Base-by-base conservation (phyloP, 1,284 basidiomycete genomes). In the Ustilago cynodontis region DNA sequence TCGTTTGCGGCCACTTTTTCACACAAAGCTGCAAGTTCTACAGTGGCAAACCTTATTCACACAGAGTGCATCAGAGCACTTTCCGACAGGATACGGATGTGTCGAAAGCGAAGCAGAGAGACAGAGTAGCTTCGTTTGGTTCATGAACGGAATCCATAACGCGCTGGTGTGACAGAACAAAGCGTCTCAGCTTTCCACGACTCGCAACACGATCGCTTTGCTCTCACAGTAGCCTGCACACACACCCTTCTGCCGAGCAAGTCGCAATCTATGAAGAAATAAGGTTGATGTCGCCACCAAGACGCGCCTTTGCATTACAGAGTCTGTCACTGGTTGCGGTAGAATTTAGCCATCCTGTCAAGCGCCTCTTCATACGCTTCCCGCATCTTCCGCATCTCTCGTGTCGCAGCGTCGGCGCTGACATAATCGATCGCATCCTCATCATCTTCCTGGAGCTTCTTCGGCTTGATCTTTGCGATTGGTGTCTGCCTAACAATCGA, bases 361-460 rank as follows among this genome's bases (percentile, higher is more conserved):
- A 81, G 77, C 2, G 80, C 78, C 51, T 71, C 72, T 20, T 76
- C 74, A 61, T 81, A 81, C 22, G 58, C 53, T 18, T 60, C 60
- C 16, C 60, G 41, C 11, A 72, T 64, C 54, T 66, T 59, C 18
- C 71, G 56, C 39, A 71, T 35, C 31, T 69, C 75, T n/a, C 58
- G 56, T 33, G 59, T 57, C 10, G 45, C 47, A 9, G 64, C 26
- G 26, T 71, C 80, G 2, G 61, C 75, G n/a, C 71, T 62, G 37
- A 79, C 75, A 29, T 55, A 47, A 33, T 69, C 62, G 18, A 71
- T 29, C 3, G 41, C 22, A 35, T 59, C 20, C 55, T 50, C 9
- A 26, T 69, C 69, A 24, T 16, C 22, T 2, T 67, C 64, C 41
- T 62, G 68, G 24, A 59, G 50, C 56, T 59, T 54, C 45, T 63